A percentile compares a stretch with the other conserved stretches of the same genome.
phyloP scores from a whole-genome alignment of 1,139 yeast genomes.

The Candida sp. region DNA sequence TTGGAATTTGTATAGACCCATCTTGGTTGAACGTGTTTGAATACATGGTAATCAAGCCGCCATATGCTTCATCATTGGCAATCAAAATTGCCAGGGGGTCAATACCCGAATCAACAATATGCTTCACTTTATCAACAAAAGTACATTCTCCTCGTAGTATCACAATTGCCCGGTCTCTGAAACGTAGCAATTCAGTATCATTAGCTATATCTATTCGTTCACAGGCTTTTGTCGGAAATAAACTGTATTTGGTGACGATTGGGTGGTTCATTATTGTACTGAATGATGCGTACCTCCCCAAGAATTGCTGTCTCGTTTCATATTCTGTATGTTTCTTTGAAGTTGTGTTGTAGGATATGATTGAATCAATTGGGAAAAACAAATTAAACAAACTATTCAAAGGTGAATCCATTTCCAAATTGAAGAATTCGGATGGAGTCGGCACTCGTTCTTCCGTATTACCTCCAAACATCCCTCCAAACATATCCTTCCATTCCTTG shows the following conservation, averaged over 20 bases:
- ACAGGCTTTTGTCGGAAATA: slow-evolving; percentile 33
- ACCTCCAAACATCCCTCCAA: not conserved
- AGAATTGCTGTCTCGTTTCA: slow-evolving; percentile 18
- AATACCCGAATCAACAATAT: slow-evolving; percentile 25
- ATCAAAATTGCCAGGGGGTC: slow-evolving; percentile 33
- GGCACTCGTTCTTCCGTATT: not conserved
- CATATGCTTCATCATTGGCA: slow-evolving; percentile 40
- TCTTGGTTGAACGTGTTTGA: slow-evolving; percentile 38
- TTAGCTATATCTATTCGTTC: slow-evolving; percentile 10
- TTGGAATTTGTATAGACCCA: slow-evolving; percentile 29
- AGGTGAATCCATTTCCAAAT: slow-evolving; percentile 32
- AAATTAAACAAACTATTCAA: slow-evolving; percentile 35
- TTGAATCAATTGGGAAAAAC: slow-evolving; percentile 41
- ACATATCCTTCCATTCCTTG: not conserved
- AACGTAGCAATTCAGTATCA: slow-evolving; percentile 10
- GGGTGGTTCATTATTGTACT: slow-evolving; percentile 30
- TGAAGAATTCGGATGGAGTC: slow-evolving; percentile 1
- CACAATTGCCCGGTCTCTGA: slow-evolving; percentile 23
- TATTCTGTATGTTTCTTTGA: slow-evolving; percentile 9
- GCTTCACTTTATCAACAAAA: slow-evolving; percentile 36
- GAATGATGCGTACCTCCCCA: slow-evolving; percentile 43
- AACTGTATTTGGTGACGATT: slow-evolving; percentile 19
- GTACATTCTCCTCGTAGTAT: slow-evolving; percentile 43
- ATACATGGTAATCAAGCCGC: slow-evolving; percentile 43
- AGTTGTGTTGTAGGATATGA: slow-evolving; percentile 27